A percentile compares a stretch with the other conserved stretches of the same genome.
These are phyloP conservation scores for Zanthoxylum bungeanum DNA, from an alignment of 345 rosid genomes.

Conservation along the genomic window DNA sequence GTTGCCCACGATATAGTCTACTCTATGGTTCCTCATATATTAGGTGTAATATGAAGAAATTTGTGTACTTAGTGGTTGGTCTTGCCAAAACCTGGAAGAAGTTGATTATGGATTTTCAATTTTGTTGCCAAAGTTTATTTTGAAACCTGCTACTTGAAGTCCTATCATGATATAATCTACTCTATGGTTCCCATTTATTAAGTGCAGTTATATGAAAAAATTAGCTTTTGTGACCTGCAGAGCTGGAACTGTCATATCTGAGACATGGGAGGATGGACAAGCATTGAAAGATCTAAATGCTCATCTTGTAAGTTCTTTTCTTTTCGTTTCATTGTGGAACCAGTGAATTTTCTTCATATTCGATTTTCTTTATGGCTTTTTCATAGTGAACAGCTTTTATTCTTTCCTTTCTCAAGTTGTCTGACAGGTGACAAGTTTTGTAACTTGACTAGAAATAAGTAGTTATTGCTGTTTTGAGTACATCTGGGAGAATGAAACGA, in stretches of 20 bases:
- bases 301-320: constrained; percentile 67
- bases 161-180: not conserved
- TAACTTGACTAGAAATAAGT: not conserved
- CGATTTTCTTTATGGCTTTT: not conserved
- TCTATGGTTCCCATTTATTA: not conserved
- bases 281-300: constrained; percentile 87
- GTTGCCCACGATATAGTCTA: too few species aligned
- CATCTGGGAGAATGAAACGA: not conserved
- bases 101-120: not conserved
- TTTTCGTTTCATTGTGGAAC: not conserved
- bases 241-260: constrained; percentile 96
- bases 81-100: not conserved
- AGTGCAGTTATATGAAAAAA: not conserved
- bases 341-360: not conserved
- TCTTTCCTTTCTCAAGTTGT: not conserved
- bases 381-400: not conserved
- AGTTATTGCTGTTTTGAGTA: not conserved
- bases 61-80: not conserved
- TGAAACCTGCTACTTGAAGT: not conserved
- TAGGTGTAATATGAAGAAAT: too few species aligned
- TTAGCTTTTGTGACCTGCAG: constrained; percentile 41
- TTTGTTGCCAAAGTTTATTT: not conserved
- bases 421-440: not conserved
- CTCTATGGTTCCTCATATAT: too few species aligned
- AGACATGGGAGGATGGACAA: constrained; percentile 99